Percentiles rank a stretch among this genome's conserved stretches.
Evolutionary conservation across 1,139 yeast genomes (phyloP).

Genomic region (Candida pseudoviswanathii): DNA sequence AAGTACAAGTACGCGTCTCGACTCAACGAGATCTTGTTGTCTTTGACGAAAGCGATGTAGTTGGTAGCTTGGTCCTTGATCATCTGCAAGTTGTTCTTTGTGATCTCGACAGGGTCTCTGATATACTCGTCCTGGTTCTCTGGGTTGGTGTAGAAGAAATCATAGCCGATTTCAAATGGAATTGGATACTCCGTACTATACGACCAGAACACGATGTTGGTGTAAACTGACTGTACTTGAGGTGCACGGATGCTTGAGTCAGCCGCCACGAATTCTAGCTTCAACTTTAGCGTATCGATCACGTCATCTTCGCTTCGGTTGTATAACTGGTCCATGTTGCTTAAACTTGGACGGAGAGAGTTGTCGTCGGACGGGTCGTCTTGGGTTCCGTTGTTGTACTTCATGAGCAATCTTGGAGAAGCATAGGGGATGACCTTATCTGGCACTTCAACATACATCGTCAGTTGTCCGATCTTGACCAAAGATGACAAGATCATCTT

Average conservation of each 20-base stretch:
- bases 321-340: slow-evolving; percentile 34
- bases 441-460: slow-evolving; percentile 37
- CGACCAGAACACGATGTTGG: slow-evolving; percentile 46
- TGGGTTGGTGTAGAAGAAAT: slow-evolving; percentile 39
- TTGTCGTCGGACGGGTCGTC: slow-evolving; percentile 7
- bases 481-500: slow-evolving; percentile 39
- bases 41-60: slow-evolving; percentile 38
- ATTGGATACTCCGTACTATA: slow-evolving; percentile 45
- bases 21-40: slow-evolving; percentile 35
- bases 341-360: slow-evolving; percentile 20
- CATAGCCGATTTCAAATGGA: slow-evolving; percentile 43
- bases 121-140: slow-evolving; percentile 12
- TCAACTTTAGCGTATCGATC: slow-evolving; percentile 26
- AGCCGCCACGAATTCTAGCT: slow-evolving; percentile 23
- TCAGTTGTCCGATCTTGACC: slow-evolving; percentile 39
- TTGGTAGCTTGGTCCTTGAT: slow-evolving; percentile 38
- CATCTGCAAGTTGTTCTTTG: slow-evolving; percentile 38
- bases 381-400: slow-evolving; percentile 30
- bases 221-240: slow-evolving; percentile 32
- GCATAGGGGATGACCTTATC: slow-evolving; percentile 37
- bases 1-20: slow-evolving; percentile 39
- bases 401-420: slow-evolving; percentile 41
- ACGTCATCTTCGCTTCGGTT: slow-evolving; percentile 29
- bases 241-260: slow-evolving; percentile 30
- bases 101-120: slow-evolving; percentile 32